A percentile compares a stretch with the other conserved stretches of the same genome.
These are phyloP conservation scores for Arabis alpina DNA, from an alignment of 345 rosid genomes.

Conservation along the genomic window DNA sequence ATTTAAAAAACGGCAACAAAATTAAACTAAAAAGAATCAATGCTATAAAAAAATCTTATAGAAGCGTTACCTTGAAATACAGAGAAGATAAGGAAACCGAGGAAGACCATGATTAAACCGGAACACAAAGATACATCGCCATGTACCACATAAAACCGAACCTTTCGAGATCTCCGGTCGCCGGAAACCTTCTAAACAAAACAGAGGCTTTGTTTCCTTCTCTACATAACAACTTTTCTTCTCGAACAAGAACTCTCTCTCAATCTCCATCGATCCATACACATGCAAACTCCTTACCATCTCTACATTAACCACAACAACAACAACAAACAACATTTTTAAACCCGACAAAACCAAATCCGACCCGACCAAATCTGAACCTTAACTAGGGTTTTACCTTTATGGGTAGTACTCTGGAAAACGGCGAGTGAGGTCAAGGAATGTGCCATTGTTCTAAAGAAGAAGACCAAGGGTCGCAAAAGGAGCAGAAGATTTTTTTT, in stretches of 20 bases:
- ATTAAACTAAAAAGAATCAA: not conserved
- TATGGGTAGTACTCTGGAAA: slow-evolving; percentile 43
- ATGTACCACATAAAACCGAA: slow-evolving; percentile 30
- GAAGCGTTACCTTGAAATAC: slow-evolving; percentile 44
- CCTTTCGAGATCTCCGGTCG: slow-evolving; percentile 42
- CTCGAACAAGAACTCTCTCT: slow-evolving; percentile 46
- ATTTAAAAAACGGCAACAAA: not conserved
- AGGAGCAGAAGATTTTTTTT: slow-evolving; percentile 3
- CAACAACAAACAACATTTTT: not conserved
- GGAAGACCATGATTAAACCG: slow-evolving; percentile 34
- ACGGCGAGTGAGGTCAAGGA: slow-evolving; percentile 44
- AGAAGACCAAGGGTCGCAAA: slow-evolving; percentile 44
- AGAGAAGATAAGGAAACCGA: slow-evolving; percentile 46
- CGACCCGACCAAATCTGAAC: not conserved
- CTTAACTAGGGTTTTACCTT: slow-evolving; percentile 31
- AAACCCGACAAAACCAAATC: slow-evolving; percentile 5
- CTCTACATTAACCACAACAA: slow-evolving; percentile 37
- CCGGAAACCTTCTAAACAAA: slow-evolving; percentile 29
- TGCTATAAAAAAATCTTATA: not conserved
- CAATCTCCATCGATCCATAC: slow-evolving; percentile 43
- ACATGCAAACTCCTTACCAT: slow-evolving; percentile 55
- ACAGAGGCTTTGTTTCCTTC: slow-evolving; percentile 39
- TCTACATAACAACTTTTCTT: slow-evolving; percentile 39
- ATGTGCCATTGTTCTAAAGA: slow-evolving; percentile 45
- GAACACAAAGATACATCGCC: slow-evolving; percentile 48